Base-by-base conservation (phyloP, 202 grass and related monocot species). In the Schoenoplectus triqueter region DNA sequence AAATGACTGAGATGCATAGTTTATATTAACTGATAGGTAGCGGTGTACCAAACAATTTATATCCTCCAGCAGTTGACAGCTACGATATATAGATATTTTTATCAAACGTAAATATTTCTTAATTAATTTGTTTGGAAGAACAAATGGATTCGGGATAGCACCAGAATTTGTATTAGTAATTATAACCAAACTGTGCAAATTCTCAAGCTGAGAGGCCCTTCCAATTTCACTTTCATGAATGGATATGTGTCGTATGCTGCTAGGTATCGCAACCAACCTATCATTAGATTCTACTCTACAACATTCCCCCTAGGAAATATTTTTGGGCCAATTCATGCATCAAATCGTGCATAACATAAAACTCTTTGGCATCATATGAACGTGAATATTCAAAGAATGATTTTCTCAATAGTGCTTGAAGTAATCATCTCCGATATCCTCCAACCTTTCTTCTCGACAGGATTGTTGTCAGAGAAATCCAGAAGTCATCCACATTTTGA, bases 341-440 rank as follows among this genome's bases (percentile, higher is more conserved):
- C 7, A 88, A 45, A 68, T 90, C 88, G 79, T 88, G 88, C 83
- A 88, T 86, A 18, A 88, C 7, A 55, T 86, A 86, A 52, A 83
- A 78, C 10, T 50, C 48, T 11, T 74, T 20, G 20, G 0, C 1
- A 15, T 4, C 1, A 13, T 0, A 0, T 40, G 41, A 66, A 11
- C 4, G 9, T 39, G 9, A 4, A 66, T 66, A 11, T 81, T 87
- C 80, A 70, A 93, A 93, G 81, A 93, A 93, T 57, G 86, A 90
- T 44, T 89, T 90, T 9, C 62, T 68, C 17, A 83, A 48, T 15
- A 92, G 70, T 78, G 17, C 67, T 47, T 42, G 6, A 92, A 82
- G 55, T 85, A 73, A 17, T 87, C 22, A 8, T 82, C 52, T 48
- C 68, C 91, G 68, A 56, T 85, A 17, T 90, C 88, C 8, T 83